Conservation (phyloP, 495 filamentous ascomycete species). For the Letharia lupina region DNA sequence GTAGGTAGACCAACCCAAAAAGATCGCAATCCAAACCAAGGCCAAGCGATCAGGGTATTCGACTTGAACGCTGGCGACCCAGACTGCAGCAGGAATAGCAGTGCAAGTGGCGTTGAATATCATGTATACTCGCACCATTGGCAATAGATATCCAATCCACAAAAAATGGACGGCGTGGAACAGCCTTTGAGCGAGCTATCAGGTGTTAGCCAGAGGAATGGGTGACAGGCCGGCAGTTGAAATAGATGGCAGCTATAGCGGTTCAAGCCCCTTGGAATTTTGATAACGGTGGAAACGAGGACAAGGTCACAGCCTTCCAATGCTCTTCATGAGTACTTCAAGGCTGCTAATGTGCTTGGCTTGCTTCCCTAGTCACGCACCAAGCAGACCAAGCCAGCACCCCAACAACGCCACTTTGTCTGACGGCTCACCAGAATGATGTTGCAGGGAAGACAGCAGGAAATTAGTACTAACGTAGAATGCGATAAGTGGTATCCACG, state of each 20-base stretch:
- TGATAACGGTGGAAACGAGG: background rate
- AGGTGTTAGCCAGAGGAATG: background rate
- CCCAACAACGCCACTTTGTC: background rate
- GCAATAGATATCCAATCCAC: conserved; percentile 37
- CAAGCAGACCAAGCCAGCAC: background rate
- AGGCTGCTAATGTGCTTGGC: background rate
- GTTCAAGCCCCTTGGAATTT: background rate
- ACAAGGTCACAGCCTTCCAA: background rate
- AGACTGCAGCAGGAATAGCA: conserved; percentile 37
- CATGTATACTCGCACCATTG: conserved; percentile 48
- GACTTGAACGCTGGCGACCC: conserved; percentile 48
- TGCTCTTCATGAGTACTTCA: background rate
- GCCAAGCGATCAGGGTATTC: conserved; percentile 36
- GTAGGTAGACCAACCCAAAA: conserved; percentile 2
- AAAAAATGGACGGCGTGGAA: conserved; percentile 40
- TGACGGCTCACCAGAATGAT: background rate
- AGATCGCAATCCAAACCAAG: conserved; percentile 44
- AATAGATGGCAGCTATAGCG: background rate
- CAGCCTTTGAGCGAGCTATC: conserved; percentile 41
- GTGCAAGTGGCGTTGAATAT: conserved; percentile 33
- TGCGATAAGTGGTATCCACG: conserved; percentile 44
- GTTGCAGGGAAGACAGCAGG: too few species aligned
- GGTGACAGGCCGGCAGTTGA: background rate
- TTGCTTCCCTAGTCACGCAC: background rate
- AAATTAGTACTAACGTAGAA: conserved; percentile 35